Evolutionary conservation across 176 grass and related monocot species (phyloP), one percentile per base, ranked within the genome.

Genomic region (Oryza brachyantha): DNA sequence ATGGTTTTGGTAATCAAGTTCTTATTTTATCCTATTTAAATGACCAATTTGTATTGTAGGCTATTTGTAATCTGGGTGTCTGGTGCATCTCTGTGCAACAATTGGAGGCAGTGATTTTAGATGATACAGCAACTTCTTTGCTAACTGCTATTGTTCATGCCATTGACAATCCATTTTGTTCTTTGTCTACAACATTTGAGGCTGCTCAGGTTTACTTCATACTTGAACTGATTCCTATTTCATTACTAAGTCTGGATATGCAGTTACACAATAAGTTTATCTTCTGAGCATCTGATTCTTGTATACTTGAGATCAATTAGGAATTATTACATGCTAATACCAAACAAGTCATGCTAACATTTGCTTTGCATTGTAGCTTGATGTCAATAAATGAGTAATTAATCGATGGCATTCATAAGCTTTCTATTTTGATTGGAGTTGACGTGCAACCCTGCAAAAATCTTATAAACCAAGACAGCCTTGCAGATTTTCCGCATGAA

Each of bases 21-120:
- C 24, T 3, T 22, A 3, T 77, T 77, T 65, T 59, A 13, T 78
- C 37, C 3, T 78, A 8, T 85, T 81, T 37, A 19, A 46, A 40
- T 60, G 89, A 31, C 67, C 19, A 24, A 24, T 57, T 57, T 57
- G 52, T 76, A 16, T 41, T 86, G 25, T 68, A 97, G 91, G 77
- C 89, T 41, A 43, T 88, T 66, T 97, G 94, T 76, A 97, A 97
- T 78, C 79, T 97, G 68, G 91, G 86, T 74, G 59, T 92, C 13
- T 97, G 94, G 89, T 97, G 94, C 70, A 38, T 92, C 70, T 88
- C 94, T 31, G 48, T 97, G 68, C 94, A 97, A 71, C 84, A 94
- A 81, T 76, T 94, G 58, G 80, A 85, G 22, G 29, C 54, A 75
- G 79, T 24, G 8, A 41, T 91, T 74, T 36, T 90, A 67, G 71